Base-by-base conservation (phyloP, 2,329 filamentous ascomycete genomes). In the Colletotrichum spinosum region DNA sequence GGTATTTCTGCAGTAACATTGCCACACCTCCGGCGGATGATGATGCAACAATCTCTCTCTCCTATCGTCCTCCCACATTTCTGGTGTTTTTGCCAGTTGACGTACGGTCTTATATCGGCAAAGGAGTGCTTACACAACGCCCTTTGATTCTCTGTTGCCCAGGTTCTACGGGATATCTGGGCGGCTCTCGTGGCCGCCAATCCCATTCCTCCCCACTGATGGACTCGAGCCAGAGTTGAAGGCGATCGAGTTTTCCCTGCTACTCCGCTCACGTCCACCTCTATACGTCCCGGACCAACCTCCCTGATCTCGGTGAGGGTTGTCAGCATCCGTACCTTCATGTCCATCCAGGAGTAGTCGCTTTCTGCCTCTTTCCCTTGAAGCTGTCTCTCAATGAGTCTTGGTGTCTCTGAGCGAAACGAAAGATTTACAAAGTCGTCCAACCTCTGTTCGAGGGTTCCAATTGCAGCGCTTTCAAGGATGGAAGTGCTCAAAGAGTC, bases 271-370 rank as follows among this genome's bases (percentile, higher is more conserved):
- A 15, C 10, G 3, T 46, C 33, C 8, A 60, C 15, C 8, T 12
- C 3, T 2, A 54, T 9, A 4, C 2, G 8, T 33, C 12, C 8
- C 1, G 56, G 33, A 12, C 56, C 4, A 3, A 34, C 13, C 25
- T 60, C 49, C 12, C 46, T 38, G 12, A 60, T 48, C 13, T 60
- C 41, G 2, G 33, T 46, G 6, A 60, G 39, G 13, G 15, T 8
- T 5, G 10, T 33, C 15, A 39, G 39, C 57, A 60, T 54, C 50
- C 10, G 38, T 0, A 4, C 33, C 15, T 34, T 34, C 41, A 54
- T 60, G 12, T 15, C 9, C 1, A 8, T 7, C 57, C 49, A 48
- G 35, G 34, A 45, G 8, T 5, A 2, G 15, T 37, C 9, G 4
- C 1, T 25, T 25, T 38, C 25, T n/a, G 15, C 17, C 11, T 45